Conservation (phyloP, 2,329 filamentous ascomycete species). For the Ploettnerulaceae sp. region DNA sequence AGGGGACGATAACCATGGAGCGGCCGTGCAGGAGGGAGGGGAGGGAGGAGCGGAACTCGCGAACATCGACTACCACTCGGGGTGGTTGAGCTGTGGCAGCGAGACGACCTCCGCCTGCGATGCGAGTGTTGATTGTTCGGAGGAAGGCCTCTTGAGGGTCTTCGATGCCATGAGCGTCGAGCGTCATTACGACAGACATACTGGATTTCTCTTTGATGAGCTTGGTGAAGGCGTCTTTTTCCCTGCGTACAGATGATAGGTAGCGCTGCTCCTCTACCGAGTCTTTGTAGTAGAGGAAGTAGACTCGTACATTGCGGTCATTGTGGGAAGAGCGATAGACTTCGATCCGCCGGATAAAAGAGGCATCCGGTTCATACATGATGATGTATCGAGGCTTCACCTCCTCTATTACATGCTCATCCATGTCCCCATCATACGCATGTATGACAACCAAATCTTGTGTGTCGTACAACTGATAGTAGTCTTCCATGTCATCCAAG, state of each 20-base stretch:
- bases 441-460: constrained; percentile 83
- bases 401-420: constrained; percentile 95
- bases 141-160: constrained; percentile 90
- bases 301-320: constrained; percentile 82
- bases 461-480: constrained; percentile 88
- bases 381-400: constrained; percentile 89
- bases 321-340: constrained; percentile 94
- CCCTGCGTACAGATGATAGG: constrained; percentile 79
- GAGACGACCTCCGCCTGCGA: constrained; percentile 85
- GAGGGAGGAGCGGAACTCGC: constrained; percentile 90
- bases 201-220: constrained; percentile 89
- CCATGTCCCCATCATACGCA: constrained; percentile 91
- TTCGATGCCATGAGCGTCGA: constrained; percentile 62
- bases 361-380: constrained; percentile 96
- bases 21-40: constrained; percentile 88
- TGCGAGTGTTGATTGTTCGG: constrained; percentile 91
- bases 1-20: constrained; percentile 83
- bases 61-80: constrained; percentile 88
- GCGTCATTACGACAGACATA: constrained; percentile 85
- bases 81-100: constrained; percentile 81
- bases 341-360: constrained; percentile 91
- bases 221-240: constrained; percentile 94
- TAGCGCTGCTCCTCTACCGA: constrained; percentile 96
- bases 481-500: constrained; percentile 86
- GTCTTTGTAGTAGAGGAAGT: constrained; percentile 93